A percentile compares a stretch with the other conserved stretches of the same genome.
Conservation (phyloP, 2,329 filamentous ascomycete genomes). For the Leptosphaerulina australis region DNA sequence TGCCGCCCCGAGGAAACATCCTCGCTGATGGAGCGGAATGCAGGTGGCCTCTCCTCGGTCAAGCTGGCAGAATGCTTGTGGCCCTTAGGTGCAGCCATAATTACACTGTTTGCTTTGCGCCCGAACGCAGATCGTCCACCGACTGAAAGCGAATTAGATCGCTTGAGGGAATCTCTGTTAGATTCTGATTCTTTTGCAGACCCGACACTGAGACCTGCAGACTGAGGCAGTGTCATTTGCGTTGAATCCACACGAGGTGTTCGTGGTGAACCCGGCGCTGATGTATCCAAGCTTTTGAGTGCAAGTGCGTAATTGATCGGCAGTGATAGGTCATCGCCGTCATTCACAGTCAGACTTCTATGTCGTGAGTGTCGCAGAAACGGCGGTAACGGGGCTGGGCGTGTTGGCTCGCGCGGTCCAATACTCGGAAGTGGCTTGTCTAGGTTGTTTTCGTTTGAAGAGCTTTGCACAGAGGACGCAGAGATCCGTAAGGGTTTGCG, state of each 20-base stretch:
- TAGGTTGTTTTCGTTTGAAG: slow-evolving; percentile 23
- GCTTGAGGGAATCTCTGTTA: slow-evolving; percentile 28
- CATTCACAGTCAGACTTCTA: slow-evolving; percentile 43
- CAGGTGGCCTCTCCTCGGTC: slow-evolving; percentile 27
- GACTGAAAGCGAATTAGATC: slow-evolving; percentile 39
- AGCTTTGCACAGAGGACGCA: slow-evolving; percentile 15
- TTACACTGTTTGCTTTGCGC: slow-evolving; percentile 31
- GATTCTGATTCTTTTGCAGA: slow-evolving; percentile 30
- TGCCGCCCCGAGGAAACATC: slow-evolving; percentile 37
- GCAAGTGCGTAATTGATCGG: slow-evolving; percentile 51
- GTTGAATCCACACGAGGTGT: slow-evolving; percentile 16
- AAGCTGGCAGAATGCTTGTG: slow-evolving; percentile 40
- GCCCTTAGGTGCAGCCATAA: slow-evolving; percentile 28
- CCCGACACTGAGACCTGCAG: slow-evolving; percentile 28
- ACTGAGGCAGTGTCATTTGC: slow-evolving; percentile 20
- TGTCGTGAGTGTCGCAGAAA: slow-evolving; percentile 33
- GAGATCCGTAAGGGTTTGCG: slow-evolving; percentile 51
- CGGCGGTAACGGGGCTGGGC: slow-evolving; percentile 7
- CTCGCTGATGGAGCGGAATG: slow-evolving; percentile 39
- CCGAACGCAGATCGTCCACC: slow-evolving; percentile 41
- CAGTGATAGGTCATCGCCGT: slow-evolving; percentile 42
- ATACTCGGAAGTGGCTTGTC: slow-evolving; percentile 21
- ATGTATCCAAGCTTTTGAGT: slow-evolving; percentile 41
- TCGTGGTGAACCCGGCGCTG: slow-evolving; percentile 22
- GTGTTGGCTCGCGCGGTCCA: slow-evolving; percentile 5